Evolutionary conservation across 1,139 yeast species (phyloP), one percentile per base, ranked within the genome.

Genomic region (Hyphopichia fennica): DNA sequence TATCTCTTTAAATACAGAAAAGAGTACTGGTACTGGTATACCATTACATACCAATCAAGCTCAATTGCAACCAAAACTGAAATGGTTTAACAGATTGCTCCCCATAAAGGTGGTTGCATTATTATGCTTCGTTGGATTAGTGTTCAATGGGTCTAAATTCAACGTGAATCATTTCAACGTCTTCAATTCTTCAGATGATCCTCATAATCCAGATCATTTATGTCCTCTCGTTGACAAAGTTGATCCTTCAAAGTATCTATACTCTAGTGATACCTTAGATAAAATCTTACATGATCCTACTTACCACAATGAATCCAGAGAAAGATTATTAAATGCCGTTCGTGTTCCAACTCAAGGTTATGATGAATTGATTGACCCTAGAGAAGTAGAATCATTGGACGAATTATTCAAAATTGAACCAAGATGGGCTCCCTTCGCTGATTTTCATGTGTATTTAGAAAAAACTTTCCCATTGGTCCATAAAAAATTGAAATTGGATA

Each of bases 281-380:
- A 54, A 48, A 34, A 60, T 69, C 13, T 51, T 72, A 8, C 58
- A 62, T 37, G 78, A 79, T 49, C 57, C 65, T 11, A 48, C 52
- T 0, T 81, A 67, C 52, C 69, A 68, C 44, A 55, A 66, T 15
- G 39, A 51, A 2, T 72, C 84, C 0, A 68, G 75, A 22, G 51
- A 58, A 11, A 74, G 71, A 49, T 62, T 82, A 34, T 60, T 76
- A 8, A 80, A 78, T 11, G 82, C 90, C 1, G 69, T 87, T 25
- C 72, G 71, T 51, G 65, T 84, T 38, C 81, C 87, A 15, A 84
- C 93, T 6, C 82, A 79, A 51, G 73, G 80, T 15, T 79, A 67
- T 47, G 95, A 86, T 56, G 69, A 67, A 9, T 61, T 66, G 57
- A 53, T 56, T 8, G 59, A 59, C 40, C 69, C 68, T 0, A 53